These are phyloP conservation scores for Lactifluus subvellereus DNA, from an alignment of 768 basidiomycete genomes.

Conservation along the genomic window DNA sequence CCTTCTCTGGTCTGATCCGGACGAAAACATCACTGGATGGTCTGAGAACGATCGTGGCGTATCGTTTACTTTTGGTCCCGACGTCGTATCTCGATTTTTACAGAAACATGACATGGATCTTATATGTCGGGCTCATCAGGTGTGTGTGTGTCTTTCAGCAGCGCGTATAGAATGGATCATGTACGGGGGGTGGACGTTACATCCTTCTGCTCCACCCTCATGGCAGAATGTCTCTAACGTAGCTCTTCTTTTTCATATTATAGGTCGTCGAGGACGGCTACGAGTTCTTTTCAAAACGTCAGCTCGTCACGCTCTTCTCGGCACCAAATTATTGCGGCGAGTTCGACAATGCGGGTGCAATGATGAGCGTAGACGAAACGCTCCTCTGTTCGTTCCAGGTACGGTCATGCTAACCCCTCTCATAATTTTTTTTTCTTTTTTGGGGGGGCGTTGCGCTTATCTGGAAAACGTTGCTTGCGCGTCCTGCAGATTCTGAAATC, in stretches of 20 bases:
- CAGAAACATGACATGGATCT: conserved; percentile 99
- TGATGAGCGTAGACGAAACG: conserved; percentile 99
- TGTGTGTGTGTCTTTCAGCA: conserved; percentile 32
- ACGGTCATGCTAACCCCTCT: background rate
- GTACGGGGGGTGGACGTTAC: too few species aligned
- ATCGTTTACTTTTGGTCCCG: conserved; percentile 98
- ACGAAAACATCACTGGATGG: conserved; percentile 99
- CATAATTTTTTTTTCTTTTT: background rate
- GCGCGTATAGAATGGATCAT: too few species aligned
- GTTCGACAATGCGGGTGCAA: conserved; percentile 98
- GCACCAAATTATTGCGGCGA: conserved; percentile 93
- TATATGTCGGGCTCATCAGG: conserved; percentile 97
- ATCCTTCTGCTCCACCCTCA: too few species aligned
- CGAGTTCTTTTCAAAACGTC: conserved; percentile 97
- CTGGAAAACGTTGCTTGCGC: background rate
- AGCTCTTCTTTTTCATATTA: background rate
- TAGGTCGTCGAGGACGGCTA: conserved; percentile 99
- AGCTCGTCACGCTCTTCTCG: conserved; percentile 93
- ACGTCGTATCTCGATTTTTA: conserved; percentile 94
- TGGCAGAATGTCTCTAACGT: too few species aligned
- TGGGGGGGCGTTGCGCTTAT: background rate
- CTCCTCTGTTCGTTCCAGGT: conserved; percentile 97
- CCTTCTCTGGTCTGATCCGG: conserved; percentile 96
- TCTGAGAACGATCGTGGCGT: conserved; percentile 98
- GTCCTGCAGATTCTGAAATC: conserved; percentile 83